Evolutionary conservation across 345 rosid genomes (phyloP).

Genomic region (Hibiscus trionum): DNA sequence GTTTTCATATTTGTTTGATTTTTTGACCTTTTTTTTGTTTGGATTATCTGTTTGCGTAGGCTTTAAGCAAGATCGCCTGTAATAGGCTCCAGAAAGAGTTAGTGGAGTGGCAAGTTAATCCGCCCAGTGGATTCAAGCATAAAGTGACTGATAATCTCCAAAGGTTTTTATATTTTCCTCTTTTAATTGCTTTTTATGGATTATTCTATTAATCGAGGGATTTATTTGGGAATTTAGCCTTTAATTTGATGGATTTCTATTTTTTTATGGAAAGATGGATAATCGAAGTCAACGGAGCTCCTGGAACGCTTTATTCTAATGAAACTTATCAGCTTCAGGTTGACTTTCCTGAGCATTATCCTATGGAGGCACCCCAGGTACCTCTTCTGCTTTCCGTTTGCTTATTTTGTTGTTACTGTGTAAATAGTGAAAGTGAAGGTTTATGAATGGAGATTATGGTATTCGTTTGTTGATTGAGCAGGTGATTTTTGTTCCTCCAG

Average conservation of each 20-base stretch:
- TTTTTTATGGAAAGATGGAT: constrained; percentile 38
- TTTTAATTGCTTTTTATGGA: not conserved
- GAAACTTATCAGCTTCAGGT: constrained; percentile 74
- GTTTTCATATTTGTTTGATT: not conserved
- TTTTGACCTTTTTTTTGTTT: constrained; percentile 8
- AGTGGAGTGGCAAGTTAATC: constrained; percentile 86
- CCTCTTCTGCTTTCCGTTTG: not conserved
- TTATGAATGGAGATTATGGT: not conserved
- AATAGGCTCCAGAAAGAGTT: constrained; percentile 97
- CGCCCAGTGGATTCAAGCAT: constrained; percentile 68
- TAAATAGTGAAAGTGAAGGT: not conserved
- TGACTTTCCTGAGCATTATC: constrained; percentile 71
- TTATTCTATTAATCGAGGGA: not conserved
- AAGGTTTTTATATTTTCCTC: constrained; percentile 17
- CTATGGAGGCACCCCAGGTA: constrained; percentile 84
- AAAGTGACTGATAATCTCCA: constrained; percentile 64
- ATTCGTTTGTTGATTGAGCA: constrained; percentile 24
- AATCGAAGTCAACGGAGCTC: constrained; percentile 70
- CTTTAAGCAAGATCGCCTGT: constrained; percentile 87
- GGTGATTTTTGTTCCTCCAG: constrained; percentile 60
- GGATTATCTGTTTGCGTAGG: constrained; percentile 27
- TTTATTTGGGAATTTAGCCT: not conserved
- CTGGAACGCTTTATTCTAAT: constrained; percentile 61
- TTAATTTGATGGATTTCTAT: not conserved
- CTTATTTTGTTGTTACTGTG: not conserved